phyloP scores from a whole-genome alignment of 2,329 filamentous ascomycete genomes.

The Colletotrichum sp. region DNA sequence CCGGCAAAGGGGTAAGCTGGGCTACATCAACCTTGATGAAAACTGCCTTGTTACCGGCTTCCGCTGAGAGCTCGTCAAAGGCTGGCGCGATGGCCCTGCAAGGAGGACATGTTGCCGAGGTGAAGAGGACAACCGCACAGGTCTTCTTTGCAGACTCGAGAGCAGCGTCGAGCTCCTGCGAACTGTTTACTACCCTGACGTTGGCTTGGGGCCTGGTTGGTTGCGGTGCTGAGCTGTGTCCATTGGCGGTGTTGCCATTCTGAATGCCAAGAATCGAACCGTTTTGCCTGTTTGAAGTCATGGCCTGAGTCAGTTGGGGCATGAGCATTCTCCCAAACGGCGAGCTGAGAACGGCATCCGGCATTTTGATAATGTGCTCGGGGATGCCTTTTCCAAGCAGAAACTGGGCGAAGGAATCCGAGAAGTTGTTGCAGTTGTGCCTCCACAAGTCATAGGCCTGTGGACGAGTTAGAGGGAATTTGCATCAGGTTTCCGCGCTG shows the following conservation, averaged over 20 bases:
- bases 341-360: conserved; percentile 82
- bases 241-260: conserved; percentile 27
- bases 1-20: conserved; percentile 42
- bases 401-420: conserved; percentile 90
- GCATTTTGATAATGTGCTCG: conserved; percentile 83
- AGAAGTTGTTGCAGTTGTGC: conserved; percentile 99
- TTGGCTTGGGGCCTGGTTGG: conserved; percentile 24
- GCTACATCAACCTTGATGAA: conserved; percentile 87
- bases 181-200: conserved; percentile 66
- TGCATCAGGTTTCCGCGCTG: neutral
- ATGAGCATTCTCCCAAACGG: conserved; percentile 89
- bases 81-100: conserved; percentile 84
- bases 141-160: conserved; percentile 66
- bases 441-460: conserved; percentile 86
- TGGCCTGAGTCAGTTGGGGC: conserved; percentile 66
- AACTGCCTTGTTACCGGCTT: conserved; percentile 69
- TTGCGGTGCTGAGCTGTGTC: conserved; percentile 25
- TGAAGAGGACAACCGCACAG: conserved; percentile 89
- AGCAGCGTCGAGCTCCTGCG: conserved; percentile 64
- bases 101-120: conserved; percentile 82
- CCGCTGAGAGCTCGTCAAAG: conserved; percentile 80
- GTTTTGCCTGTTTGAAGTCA: conserved; percentile 54
- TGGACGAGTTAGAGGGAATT: neutral
- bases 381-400: conserved; percentile 89
- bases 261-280: conserved; percentile 59